phyloP scores from a whole-genome alignment of 257 asterid species.

The Forsythia suspensa region DNA sequence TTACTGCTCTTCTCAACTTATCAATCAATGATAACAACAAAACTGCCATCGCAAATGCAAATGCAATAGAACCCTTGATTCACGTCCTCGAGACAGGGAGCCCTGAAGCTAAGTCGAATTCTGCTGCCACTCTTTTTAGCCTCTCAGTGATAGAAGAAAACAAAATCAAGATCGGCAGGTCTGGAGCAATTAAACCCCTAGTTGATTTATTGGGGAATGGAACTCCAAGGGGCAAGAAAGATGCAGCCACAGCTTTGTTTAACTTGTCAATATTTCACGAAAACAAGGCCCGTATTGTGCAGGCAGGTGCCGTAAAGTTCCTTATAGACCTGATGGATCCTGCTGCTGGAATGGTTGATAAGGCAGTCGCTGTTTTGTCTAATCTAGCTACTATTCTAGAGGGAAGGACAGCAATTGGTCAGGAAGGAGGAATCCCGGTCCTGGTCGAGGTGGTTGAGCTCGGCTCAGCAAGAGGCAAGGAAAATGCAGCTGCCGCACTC shows the following conservation, averaged over 20 bases:
- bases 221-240: conserved; percentile 89
- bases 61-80: conserved; percentile 79
- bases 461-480: conserved; percentile 87
- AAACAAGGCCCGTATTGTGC: conserved; percentile 70
- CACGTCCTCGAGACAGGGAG: conserved; percentile 78
- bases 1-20: conserved; percentile 86
- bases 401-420: conserved; percentile 73
- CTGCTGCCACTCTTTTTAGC: conserved; percentile 93
- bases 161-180: conserved; percentile 72
- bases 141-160: conserved; percentile 80
- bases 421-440: conserved; percentile 70
- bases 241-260: conserved; percentile 67
- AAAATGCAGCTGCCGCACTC: conserved; percentile 93
- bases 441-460: conserved; percentile 91
- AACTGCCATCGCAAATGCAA: conserved; percentile 70
- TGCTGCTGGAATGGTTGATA: conserved; percentile 89
- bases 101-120: conserved; percentile 84
- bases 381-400: conserved; percentile 80
- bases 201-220: conserved; percentile 83
- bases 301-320: conserved; percentile 85
- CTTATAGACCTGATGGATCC: conserved; percentile 94
- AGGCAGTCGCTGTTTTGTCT: conserved; percentile 80
- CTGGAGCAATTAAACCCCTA: conserved; percentile 80
- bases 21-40: conserved; percentile 84
- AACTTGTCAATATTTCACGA: conserved; percentile 73